phyloP scores from a whole-genome alignment of 345 rosid genomes.

The Salix caprea region DNA sequence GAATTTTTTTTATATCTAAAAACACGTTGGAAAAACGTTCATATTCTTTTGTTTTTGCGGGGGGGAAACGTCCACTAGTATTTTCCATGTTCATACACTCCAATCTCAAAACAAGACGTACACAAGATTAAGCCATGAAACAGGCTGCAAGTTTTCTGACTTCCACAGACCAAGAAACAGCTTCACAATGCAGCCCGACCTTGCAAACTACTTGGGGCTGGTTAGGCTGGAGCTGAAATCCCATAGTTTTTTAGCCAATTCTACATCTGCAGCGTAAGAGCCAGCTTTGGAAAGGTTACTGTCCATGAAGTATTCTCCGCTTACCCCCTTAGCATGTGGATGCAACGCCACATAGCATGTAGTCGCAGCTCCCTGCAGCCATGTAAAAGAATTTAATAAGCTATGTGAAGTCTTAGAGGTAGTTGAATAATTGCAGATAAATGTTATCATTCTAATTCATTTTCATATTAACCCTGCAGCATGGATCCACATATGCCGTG shows the following conservation, averaged over 20 bases:
- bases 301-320: conserved; percentile 57
- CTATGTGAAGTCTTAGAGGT: not conserved
- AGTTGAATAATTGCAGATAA: not conserved
- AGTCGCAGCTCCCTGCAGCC: conserved; percentile 75
- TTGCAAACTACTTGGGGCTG: not conserved
- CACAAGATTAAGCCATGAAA: not conserved
- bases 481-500: not conserved
- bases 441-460: not conserved
- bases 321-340: conserved; percentile 60
- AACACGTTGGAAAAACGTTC: too few relatives aligned
- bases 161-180: not conserved
- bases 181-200: not conserved
- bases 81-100: not conserved
- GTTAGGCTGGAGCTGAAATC: conserved; percentile 57
- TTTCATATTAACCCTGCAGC: not conserved
- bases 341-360: conserved; percentile 74
- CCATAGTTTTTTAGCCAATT: conserved; percentile 58
- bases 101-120: not conserved
- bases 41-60: too few relatives aligned
- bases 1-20: too few relatives aligned
- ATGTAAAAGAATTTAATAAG: not conserved
- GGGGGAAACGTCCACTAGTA: too few relatives aligned
- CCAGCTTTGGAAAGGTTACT: conserved; percentile 43
- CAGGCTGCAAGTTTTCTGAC: not conserved
- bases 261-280: conserved; percentile 41